These are phyloP conservation scores for Suhomyces choctaworum DNA, from an alignment of 1,139 yeast species.

Conservation along the genomic window DNA sequence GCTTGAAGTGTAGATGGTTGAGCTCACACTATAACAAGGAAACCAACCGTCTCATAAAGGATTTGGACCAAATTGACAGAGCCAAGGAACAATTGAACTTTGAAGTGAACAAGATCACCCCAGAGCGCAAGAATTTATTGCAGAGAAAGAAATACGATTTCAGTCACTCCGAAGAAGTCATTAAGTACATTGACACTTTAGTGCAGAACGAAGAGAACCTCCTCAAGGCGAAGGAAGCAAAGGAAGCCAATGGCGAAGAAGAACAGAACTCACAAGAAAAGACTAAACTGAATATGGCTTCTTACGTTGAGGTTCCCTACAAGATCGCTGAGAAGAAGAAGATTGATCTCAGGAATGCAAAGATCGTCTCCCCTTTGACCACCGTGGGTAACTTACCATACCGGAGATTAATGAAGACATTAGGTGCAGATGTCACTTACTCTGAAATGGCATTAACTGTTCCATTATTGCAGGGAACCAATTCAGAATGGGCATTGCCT, in stretches of 20 bases:
- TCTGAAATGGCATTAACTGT: constrained; percentile 92
- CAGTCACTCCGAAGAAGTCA: constrained; percentile 53
- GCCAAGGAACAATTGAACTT: constrained; percentile 36
- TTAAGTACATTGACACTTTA: constrained; percentile 54
- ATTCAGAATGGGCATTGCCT: constrained; percentile 97
- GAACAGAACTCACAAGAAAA: constrained; percentile 16
- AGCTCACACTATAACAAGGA: constrained; percentile 64
- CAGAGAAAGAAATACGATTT: constrained; percentile 65
- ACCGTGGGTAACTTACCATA: constrained; percentile 97
- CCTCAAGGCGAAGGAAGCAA: constrained; percentile 34
- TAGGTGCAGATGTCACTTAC: constrained; percentile 93
- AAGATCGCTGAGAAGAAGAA: constrained; percentile 78
- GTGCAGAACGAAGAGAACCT: constrained; percentile 40
- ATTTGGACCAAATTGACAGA: constrained; percentile 40
- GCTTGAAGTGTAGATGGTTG: constrained; percentile 90
- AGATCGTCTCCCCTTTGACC: constrained; percentile 91
- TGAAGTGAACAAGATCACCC: constrained; percentile 67
- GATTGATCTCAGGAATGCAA: constrained; percentile 67
- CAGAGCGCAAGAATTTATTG: constrained; percentile 53
- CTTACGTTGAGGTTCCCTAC: constrained; percentile 75
- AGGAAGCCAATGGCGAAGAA: constrained; percentile 16
- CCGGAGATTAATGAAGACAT: constrained; percentile 84
- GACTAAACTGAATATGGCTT: constrained; percentile 44
- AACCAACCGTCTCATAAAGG: constrained; percentile 45
- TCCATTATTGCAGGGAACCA: constrained; percentile 85